Base-by-base conservation (phyloP, 495 filamentous ascomycete species). In the Aspergillus sparsus region DNA sequence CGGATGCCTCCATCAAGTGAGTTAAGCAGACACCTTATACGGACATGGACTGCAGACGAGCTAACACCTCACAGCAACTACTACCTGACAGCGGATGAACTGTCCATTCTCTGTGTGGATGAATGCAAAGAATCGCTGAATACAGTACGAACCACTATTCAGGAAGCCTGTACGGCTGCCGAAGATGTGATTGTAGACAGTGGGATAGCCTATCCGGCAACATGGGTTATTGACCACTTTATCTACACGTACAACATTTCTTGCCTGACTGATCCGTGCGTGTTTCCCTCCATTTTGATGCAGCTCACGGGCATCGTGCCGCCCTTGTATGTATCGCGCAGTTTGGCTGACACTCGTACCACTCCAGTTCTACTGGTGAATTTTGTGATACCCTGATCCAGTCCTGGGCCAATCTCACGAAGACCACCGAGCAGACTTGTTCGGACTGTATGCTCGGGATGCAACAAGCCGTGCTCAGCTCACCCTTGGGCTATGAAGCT, bases 401-500 rank as follows among this genome's bases (percentile, higher is more conserved):
- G n/a, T n/a, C 21, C 51, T 36, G 9, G 6, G 39, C 18, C 18
- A 34, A 53, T 37, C 13, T 10, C 33, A 35, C 21, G 7, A 27
- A n/a, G 12, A 58, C 55, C 5, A 15, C 55, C 13, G 44, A 46
- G 12, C 55, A 58, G 34, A 18, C 21, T 27, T 64, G 62, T 52
- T 64, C 62, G 31, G 57, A 61, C 39, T 64, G 62, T 46, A 42
- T 60, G 46, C 52, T 64, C 13, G 52, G 50, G 33, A 60, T 13
- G 13, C 44, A 50, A 15, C 57, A 60, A 34, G 27, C 47, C 12
- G 45, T 57, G 39, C 51, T 64, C 33, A 57, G 45, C 58, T 61
- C 52, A 12, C 52, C 57, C 12, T 60, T 64, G 27, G 62, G 52
- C 18, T 64, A 64, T 37, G 55, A 61, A 36, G 52, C 35, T 21